These are phyloP conservation scores for Platismatia glauca DNA, from an alignment of 495 filamentous ascomycete genomes.

Conservation along the genomic window DNA sequence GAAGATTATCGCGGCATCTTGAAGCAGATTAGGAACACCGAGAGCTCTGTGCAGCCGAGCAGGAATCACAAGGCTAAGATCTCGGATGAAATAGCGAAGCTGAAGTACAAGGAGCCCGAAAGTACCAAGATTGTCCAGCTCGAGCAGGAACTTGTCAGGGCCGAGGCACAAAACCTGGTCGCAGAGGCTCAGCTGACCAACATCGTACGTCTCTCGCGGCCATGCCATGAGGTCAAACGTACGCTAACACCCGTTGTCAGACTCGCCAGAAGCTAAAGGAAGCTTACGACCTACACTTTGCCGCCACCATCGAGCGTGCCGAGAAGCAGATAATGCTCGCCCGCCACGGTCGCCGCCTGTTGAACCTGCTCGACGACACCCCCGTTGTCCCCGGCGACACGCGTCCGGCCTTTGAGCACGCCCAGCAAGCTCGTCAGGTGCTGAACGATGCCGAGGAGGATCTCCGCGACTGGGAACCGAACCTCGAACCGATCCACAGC, in stretches of 20 bases:
- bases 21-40: slow-evolving; percentile 88
- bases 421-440: slow-evolving; percentile 60
- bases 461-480: slow-evolving; percentile 61
- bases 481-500: slow-evolving; percentile 45
- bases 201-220: slow-evolving; percentile 46
- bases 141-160: slow-evolving; percentile 91
- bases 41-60: slow-evolving; percentile 84
- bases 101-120: slow-evolving; percentile 82
- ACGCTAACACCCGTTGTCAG: slow-evolving; percentile 30
- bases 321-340: slow-evolving; percentile 95
- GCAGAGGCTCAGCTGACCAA: slow-evolving; percentile 96
- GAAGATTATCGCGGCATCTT: slow-evolving; percentile 73
- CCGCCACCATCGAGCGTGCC: slow-evolving; percentile 83
- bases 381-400: slow-evolving; percentile 81
- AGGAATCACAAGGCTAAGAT: slow-evolving; percentile 78
- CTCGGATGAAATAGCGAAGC: slow-evolving; percentile 76
- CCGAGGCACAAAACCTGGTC: slow-evolving; percentile 90
- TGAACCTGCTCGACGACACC: slow-evolving; percentile 84
- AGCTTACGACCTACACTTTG: slow-evolving; percentile 78
- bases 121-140: slow-evolving; percentile 66
- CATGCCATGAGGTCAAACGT: not conserved
- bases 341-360: slow-evolving; percentile 71
- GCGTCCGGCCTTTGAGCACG: slow-evolving; percentile 54
- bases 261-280: slow-evolving; percentile 91
- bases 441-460: slow-evolving; percentile 92